Evolutionary conservation across 371 early-diverging fungal genomes (phyloP), one percentile per base, ranked within the genome.

Genomic region (Syncephalastrum monosporum): DNA sequence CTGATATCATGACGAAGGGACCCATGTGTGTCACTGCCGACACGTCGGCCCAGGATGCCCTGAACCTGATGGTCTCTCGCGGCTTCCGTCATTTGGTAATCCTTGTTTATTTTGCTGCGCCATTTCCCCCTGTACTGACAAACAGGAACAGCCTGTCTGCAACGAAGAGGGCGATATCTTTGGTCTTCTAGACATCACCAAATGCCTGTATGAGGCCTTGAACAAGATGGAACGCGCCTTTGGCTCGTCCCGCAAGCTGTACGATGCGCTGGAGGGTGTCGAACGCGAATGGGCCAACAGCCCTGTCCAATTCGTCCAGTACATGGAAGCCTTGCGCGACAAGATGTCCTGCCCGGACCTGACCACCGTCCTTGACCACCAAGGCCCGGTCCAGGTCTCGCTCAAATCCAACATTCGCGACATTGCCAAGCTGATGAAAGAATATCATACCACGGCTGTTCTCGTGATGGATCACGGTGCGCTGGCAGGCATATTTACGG

Each of bases 141-240:
- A 29, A 29, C 29, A 29, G 29, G 29, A 29, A 21, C 29, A 79
- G 80, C 95, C 92, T 7, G 93, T 94, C 29, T 90, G 92, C 62
- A 85, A 88, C 61, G 89, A 91, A 47, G 86, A 87, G 66, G 91
- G 88, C 48, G 93, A 93, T 64, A 92, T 97, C 27, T 91, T 95
- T 49, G 97, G 97, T n/a, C 69, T 95, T 43, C 74, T 96, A 50
- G 97, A 97, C 77, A 94, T 97, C 58, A 96, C 96, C 58, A 95
- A 94, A 60, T 93, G 95, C 77, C 83, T 97, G 54, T 95, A 91
- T 65, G 96, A 97, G 59, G 90, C 93, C 42, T 76, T 97, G 42
- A 91, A 93, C 57, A 93, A 94, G 63, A 85, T 97, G 79, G 96
- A 95, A 65, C 86, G 90, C 33, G 94, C 94, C 15, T 91, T 91